Evolutionary conservation across 176 grass and related monocot genomes (phyloP), one percentile per base, ranked within the genome.

Genomic region (Oryza longistaminata): DNA sequence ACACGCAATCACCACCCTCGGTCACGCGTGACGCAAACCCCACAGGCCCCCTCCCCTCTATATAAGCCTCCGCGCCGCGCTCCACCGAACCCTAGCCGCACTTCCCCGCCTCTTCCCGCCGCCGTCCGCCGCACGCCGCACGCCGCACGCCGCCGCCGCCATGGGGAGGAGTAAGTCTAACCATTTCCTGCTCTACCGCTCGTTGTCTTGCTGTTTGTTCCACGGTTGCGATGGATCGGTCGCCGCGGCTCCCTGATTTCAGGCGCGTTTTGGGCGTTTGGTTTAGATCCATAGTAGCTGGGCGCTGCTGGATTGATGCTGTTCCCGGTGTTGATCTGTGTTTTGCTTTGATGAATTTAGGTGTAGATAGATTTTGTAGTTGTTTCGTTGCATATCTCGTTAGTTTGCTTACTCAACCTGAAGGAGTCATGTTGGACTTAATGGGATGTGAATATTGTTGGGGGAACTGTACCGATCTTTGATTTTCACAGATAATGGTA

Each of bases 151-250:
- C 72, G 72, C 66, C 14, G 80, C 48, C 81, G 76, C 76, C 76
- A 91, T 91, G 89, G 89, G 89, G 64, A 80, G 89, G 70, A 91
- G 89, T 91, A 91, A 84, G 76, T 11, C 53, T 22, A 13, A 0
- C 52, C 31, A 11, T 64, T 52, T 5, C 62, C 26, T 26, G 49
- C 6, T 4, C 7, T 82, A 6, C 48, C 10, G 2, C 9, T 0
- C 62, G 21, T 79, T 62, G 21, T 9, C 3, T 37, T 39, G 82
- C 3, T 26, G 0, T 6, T 10, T 15, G 6, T 49, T 7, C 14
- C 11, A 6, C 6, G 37, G 37, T 39, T 39, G 9, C 31, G 24
- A 68, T 84, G 33, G 24, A 67, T 43, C 52, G 48, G 13, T 21
- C 9, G 45, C 37, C 21, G 74, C 31, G 7, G 29, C 5, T 66